Base-by-base conservation (phyloP, 164 flowering plant genomes). In the Litsea cubeba region DNA sequence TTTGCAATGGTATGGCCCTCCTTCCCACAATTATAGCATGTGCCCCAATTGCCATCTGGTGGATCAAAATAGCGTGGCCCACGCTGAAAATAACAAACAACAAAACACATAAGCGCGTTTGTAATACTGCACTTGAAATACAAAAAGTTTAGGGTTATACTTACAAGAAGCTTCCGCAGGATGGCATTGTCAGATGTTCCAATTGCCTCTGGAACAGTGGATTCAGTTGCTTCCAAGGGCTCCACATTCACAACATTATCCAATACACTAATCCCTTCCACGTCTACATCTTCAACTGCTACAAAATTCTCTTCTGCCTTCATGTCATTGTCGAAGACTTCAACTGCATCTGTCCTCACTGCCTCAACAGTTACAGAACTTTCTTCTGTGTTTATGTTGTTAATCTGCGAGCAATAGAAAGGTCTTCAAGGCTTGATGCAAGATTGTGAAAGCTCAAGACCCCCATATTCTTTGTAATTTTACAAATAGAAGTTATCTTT, bases 61-160 rank as follows among this genome's bases (percentile, higher is more conserved):
- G 90, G 84, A 82, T 90, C 88, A 80, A 90, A 90, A 79, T 90
- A 90, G 70, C 95, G 85, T 8, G 91, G 91, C 26, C 89, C 90
- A 69, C 91, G 81, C 92, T 89, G 76, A 24, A 26, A 17, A 70
- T 2, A 64, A 62, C n/a, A 65, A 15, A 74, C 30, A 54, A 74
- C 18, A 65, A 68, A 69, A 62, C 74, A 69, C 20, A 49, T 28
- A 12, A 28, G 68, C 50, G 20, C 3, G 3, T 17, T 71, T 23
- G 22, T 6, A 12, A 23, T 32, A 50, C 17, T 30, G 17, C 28
- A 49, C n/a, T 60, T 8, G 24, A 5, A 12, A 74, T 62, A 25
- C 63, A 20, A 23, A 54, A 18, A 60, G 2, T 57, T 62, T 67
- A 54, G n/a, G 58, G 54, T 40, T 50, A 3, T 72, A 85, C 92